Evolutionary conservation across 768 basidiomycete genomes (phyloP).

Genomic region (Termitomyces sp.): DNA sequence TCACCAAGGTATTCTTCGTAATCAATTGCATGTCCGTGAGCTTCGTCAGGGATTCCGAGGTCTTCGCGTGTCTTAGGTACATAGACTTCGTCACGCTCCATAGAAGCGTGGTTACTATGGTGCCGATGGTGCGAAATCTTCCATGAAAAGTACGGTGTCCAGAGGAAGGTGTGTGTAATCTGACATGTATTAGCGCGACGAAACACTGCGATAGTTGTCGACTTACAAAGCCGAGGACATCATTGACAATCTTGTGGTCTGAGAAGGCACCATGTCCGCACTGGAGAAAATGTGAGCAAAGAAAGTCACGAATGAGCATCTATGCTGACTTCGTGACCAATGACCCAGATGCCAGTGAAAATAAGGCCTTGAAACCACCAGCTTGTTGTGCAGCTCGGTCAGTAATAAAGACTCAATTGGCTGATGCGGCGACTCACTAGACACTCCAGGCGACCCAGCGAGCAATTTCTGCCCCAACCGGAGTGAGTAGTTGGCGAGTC

Average conservation of each 20-base stretch:
- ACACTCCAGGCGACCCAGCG: neutral
- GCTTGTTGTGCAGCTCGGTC: neutral
- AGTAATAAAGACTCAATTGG: neutral
- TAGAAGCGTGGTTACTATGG: neutral
- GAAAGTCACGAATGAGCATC: neutral
- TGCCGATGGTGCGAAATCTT: neutral
- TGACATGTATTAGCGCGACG: neutral
- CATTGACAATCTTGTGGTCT: neutral
- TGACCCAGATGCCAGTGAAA: conserved; percentile 1
- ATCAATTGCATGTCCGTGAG: neutral
- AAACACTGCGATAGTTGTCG: neutral
- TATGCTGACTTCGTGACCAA: neutral
- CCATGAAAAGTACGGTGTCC: neutral
- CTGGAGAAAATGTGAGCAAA: neutral
- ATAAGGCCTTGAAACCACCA: neutral
- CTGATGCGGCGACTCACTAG: neutral
- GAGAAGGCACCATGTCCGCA: neutral
- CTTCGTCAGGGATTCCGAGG: neutral
- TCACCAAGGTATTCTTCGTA: neutral
- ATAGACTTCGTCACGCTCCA: neutral
- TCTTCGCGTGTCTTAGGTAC: neutral
- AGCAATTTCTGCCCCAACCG: neutral
- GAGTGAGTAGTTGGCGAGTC: neutral
- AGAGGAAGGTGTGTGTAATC: neutral
- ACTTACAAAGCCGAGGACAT: neutral